phyloP scores from a whole-genome alignment of 495 filamentous ascomycete species.

The Delitschia confertaspora region DNA sequence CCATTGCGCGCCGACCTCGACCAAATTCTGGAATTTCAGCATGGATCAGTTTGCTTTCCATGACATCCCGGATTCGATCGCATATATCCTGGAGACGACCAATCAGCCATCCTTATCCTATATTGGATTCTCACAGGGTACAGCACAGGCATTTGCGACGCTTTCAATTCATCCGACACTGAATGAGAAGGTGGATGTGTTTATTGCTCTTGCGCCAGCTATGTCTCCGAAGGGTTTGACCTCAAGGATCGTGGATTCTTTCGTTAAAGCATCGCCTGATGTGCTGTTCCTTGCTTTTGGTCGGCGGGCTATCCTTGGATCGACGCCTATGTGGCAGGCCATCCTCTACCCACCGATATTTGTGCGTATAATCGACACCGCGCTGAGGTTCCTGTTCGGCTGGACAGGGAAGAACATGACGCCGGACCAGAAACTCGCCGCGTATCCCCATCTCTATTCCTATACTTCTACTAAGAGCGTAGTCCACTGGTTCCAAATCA shows the following conservation, averaged over 20 bases:
- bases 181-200: constrained; percentile 90
- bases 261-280: constrained; percentile 89
- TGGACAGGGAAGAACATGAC: constrained; percentile 86
- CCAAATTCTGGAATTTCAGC: constrained; percentile 90
- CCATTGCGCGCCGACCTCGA: constrained; percentile 58
- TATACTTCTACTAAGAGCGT: constrained; percentile 93
- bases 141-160: constrained; percentile 91
- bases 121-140: constrained; percentile 94
- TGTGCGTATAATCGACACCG: constrained; percentile 76
- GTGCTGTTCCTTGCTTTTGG: constrained; percentile 92
- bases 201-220: constrained; percentile 93
- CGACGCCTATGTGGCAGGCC: constrained; percentile 94
- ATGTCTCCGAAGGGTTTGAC: constrained; percentile 91
- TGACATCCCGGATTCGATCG: constrained; percentile 90
- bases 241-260: constrained; percentile 79
- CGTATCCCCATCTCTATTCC: constrained; percentile 93
- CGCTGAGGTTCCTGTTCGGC: constrained; percentile 73
- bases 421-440: constrained; percentile 81
- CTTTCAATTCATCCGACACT: constrained; percentile 87
- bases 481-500: constrained; percentile 99
- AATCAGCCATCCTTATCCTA: constrained; percentile 80
- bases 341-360: constrained; percentile 94
- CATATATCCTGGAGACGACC: constrained; percentile 81
- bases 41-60: constrained; percentile 98
- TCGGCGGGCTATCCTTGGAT: constrained; percentile 84